Evolutionary conservation across 1,139 yeast species (phyloP).

Genomic region (Hemisphaericaspora lyxosophila): DNA sequence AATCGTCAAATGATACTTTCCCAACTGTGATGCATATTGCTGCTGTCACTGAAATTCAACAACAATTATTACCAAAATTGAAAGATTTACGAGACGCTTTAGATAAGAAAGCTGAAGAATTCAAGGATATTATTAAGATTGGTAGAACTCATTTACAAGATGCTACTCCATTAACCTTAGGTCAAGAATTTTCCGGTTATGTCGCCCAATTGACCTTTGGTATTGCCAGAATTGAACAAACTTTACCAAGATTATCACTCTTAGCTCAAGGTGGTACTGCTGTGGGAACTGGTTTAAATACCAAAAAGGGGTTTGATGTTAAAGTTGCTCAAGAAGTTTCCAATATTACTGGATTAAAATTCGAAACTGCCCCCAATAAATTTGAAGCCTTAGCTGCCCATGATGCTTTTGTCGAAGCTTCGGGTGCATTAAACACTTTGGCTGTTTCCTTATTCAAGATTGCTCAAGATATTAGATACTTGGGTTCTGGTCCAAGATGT

Average conservation of each 20-base stretch:
- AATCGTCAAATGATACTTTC: constrained; percentile 91
- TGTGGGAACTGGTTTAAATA: constrained; percentile 93
- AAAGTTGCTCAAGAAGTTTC: constrained; percentile 74
- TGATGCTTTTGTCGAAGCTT: constrained; percentile 90
- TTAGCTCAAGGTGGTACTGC: constrained; percentile 98
- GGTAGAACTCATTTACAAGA: constrained; percentile 97
- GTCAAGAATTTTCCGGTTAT: constrained; percentile 93
- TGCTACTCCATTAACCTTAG: constrained; percentile 91
- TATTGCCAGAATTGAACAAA: constrained; percentile 68
- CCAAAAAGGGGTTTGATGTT: constrained; percentile 77
- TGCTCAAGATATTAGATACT: constrained; percentile 91
- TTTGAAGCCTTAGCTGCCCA: constrained; percentile 96
- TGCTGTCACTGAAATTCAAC: constrained; percentile 79
- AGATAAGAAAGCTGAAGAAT: constrained; percentile 70
- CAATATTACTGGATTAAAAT: constrained; percentile 74
- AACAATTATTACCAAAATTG: constrained; percentile 71
- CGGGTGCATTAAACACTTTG: constrained; percentile 88
- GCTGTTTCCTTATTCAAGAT: constrained; percentile 88
- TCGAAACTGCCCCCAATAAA: constrained; percentile 91
- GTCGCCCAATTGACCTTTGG: constrained; percentile 86
- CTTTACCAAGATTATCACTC: constrained; percentile 65
- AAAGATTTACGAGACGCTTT: constrained; percentile 68
- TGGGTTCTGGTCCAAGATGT: constrained; percentile 96
- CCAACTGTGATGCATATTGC: constrained; percentile 98
- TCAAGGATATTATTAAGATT: constrained; percentile 78